Base-by-base conservation (phyloP, 192 early-diverging fungal genomes). In the Jimgerdemannia flammicorona region DNA sequence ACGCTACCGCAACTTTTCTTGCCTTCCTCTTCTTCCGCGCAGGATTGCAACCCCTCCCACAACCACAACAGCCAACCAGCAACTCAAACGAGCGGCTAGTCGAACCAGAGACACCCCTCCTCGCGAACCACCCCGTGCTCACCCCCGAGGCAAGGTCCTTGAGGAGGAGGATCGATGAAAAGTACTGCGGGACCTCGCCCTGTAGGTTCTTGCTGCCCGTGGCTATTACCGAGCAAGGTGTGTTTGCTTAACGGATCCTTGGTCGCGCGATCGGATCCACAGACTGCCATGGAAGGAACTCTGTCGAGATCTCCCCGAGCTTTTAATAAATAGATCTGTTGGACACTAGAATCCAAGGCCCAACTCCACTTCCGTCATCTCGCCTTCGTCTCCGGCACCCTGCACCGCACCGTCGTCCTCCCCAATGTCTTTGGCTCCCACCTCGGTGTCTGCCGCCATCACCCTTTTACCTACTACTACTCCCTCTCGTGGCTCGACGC, bases 361-460 rank as follows among this genome's bases (percentile, higher is more conserved):
- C 80, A 84, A 44, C 40, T 77, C n/a, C 83, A 84, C 54, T 84
- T 84, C 64, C 66, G 78, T 29, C 78, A 81, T 69, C 40, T 84
- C 39, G 73, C 78, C 7, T 77, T 78, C 49, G 11, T 84, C 4
- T 66, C 83, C 6, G 80, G 76, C 11, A 68, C 29, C 11, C 40
- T 84, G 14, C 65, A 76, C 41, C 75, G 83, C 10, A 84, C 76
- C 3, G 82, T 84, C n/a, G 78, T 84, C 10, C 59, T 84, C n/a
- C 80, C 83, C 2, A 84, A 84, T 71, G 83, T 84, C 4, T 66
- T 75, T 43, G 67, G 68, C 42, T 82, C 80, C 29, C 83, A 79
- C 73, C 71, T 84, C 11, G 78, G 78, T 4, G 75, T 78, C 0
- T 84, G 83, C 70, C 66, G 73, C 49, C 68, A 63, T 9, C 67